Conservation (phyloP, 345 rosid species). For the Lenwebbia sp. region DNA sequence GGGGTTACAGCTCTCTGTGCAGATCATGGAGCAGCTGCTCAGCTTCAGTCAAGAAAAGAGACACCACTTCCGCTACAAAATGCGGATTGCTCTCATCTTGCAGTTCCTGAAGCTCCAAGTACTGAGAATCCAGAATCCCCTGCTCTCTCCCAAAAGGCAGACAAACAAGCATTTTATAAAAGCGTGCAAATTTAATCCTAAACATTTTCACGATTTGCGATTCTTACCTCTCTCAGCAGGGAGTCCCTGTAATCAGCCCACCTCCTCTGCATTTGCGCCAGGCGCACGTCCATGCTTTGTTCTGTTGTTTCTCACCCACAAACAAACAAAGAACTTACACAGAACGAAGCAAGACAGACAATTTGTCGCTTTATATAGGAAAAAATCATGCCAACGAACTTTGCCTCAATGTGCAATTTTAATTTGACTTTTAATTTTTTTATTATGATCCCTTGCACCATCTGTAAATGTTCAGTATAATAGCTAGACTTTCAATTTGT, state of each 20-base stretch:
- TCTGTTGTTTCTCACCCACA: neutral
- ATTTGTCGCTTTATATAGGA: neutral
- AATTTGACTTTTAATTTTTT: neutral
- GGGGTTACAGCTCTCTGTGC: conserved; percentile 43
- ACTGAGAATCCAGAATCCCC: conserved; percentile 83
- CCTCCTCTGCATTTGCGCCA: conserved; percentile 56
- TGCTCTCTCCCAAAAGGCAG: conserved; percentile 1
- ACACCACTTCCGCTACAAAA: conserved; percentile 79
- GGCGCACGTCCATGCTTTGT: conserved; percentile 43
- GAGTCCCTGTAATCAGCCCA: conserved; percentile 63
- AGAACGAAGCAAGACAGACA: neutral
- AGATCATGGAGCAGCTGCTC: conserved; percentile 81
- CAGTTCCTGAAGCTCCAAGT: conserved; percentile 68
- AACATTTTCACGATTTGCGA: neutral
- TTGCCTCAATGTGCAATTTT: neutral
- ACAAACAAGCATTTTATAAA: neutral
- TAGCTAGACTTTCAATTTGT: neutral
- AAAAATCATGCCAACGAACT: conserved; percentile 1
- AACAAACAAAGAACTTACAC: neutral
- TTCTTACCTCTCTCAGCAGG: conserved; percentile 53
- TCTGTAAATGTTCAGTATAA: neutral
- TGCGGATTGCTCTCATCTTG: conserved; percentile 96
- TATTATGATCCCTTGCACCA: neutral
- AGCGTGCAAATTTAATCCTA: neutral
- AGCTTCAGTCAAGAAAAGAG: conserved; percentile 85